phyloP scores from a whole-genome alignment of 495 filamentous ascomycete species.

The Xylaria longipes region DNA sequence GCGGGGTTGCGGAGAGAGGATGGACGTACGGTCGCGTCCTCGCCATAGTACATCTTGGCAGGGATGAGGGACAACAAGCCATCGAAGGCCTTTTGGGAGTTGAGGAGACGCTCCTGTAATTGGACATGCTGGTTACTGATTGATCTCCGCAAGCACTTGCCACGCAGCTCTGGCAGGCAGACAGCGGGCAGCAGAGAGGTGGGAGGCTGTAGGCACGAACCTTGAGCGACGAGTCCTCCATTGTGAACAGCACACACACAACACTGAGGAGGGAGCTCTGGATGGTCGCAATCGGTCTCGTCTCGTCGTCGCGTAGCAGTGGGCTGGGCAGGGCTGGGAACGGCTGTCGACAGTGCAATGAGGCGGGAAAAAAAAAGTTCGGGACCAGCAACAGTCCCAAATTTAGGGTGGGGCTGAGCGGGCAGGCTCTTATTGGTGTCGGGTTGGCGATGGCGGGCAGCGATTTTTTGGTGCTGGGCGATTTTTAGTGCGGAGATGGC shows the following conservation, averaged over 20 bases:
- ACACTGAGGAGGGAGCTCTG: too few relatives aligned
- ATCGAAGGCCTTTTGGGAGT: slow-evolving; percentile 86
- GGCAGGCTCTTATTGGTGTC: slow-evolving; percentile 30
- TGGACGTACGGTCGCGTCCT: slow-evolving; percentile 81
- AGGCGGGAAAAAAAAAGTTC: slow-evolving; percentile 23
- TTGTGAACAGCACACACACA: slow-evolving; percentile 16
- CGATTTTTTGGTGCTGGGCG: slow-evolving; percentile 35
- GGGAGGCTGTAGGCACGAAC: slow-evolving; percentile 34
- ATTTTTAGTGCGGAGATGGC: slow-evolving; percentile 43
- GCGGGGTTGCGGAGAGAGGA: neutral
- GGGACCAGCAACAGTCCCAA: neutral
- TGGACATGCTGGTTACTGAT: slow-evolving; percentile 33
- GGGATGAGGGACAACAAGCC: slow-evolving; percentile 91
- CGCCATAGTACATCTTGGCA: slow-evolving; percentile 88
- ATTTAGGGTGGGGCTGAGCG: slow-evolving; percentile 2
- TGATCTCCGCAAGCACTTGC: slow-evolving; percentile 21
- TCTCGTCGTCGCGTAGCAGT: neutral
- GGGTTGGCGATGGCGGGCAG: slow-evolving; percentile 6
- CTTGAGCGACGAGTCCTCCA: slow-evolving; percentile 46
- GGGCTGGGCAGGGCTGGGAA: neutral
- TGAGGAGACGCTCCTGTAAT: slow-evolving; percentile 79
- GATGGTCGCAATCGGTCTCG: neutral
- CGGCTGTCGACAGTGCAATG: slow-evolving; percentile 10
- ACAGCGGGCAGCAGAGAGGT: slow-evolving; percentile 9
- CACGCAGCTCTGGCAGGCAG: neutral